Evolutionary conservation across 2,329 filamentous ascomycete genomes (phyloP), one percentile per base, ranked within the genome.

Genomic region (Neonectria neomacrospora): DNA sequence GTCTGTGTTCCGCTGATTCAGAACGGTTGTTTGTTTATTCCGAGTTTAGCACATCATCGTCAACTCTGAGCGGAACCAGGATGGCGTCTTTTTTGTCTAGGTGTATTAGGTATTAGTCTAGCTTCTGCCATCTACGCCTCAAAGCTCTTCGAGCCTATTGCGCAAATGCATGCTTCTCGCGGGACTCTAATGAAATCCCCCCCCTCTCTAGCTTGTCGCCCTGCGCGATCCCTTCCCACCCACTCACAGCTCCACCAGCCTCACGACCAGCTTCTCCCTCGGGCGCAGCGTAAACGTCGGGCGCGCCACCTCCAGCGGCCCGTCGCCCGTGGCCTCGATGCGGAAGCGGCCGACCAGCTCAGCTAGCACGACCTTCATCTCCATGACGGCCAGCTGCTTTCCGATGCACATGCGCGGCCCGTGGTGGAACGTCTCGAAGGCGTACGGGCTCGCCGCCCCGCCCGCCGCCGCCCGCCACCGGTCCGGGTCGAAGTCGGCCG

Each of bases 321-420:
- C 70, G 2, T 62, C 60, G 22, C 66, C 64, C 6, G 41, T 59
- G 5, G 67, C 65, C 30, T 75, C 66, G 23, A 80, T 71, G 16
- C 61, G 61, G 61, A 78, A 81, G 22, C 67, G 68, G 3, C 65
- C 64, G 26, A 80, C 62, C 48, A 80, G 58, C 60, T 76, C 74
- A 3, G 74, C 64, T 11, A 81, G 39, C 6, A 80, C 69, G 4
- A 71, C 66, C 70, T 81, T 81, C 67, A 80, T 75, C 67, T 80
- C 79, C 54, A 80, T 61, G 51, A 77, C 60, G 1, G 78, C 72
- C 30, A 78, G 76, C 10, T 68, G 73, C 58, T 74, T 75, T 12
- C 79, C 80, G 32, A 80, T 80, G 66, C 79, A 81, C 45, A 75
- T 73, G 14, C 79, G 70, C 6, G 78, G 76, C 3, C 78, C 79